Base-by-base conservation (phyloP, 345 rosid species). In the Gossypium raimondii region DNA sequence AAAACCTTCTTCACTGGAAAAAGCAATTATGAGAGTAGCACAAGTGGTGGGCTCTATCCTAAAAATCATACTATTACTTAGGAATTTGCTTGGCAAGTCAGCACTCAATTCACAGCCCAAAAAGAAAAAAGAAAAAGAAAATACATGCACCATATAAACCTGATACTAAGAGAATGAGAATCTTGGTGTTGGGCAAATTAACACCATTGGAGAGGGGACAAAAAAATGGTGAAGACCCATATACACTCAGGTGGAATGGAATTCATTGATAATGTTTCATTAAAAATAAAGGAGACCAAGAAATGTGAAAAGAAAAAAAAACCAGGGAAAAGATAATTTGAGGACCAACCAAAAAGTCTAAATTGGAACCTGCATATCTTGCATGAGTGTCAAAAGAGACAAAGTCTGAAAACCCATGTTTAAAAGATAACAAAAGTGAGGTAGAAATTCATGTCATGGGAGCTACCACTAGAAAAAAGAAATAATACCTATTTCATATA, bases 371-470 rank as follows among this genome's bases (percentile, higher is more conserved):
- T 76, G 70, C 66, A 52, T 52, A 16, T 52, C 9, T 52, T 34
- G 16, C 56, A 29, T 68, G 75, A 73, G 48, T 38, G 55, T 60
- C 74, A 58, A 72, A 75, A 81, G 78, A 82, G 85, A 78, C 86
- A 76, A 52, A 79, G 62, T 75, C 50, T 67, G 71, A 73, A 52
- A 76, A 78, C 67, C 77, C 76, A 73, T 66, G 47, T 81, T 80
- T 78, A 50, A 50, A 79, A 85, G 92, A 89, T 87, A 88, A 85
- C 83, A 85, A 81, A 82, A 83, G 70, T 74, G 88, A 83, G 90
- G 90, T 81, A 83, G 87, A 82, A 83, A 82, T 82, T 84, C 75
- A 81, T 77, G 78, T 75, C 25, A 47, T 67, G 25, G 65, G 76
- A 72, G 76, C 78, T 71, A 77, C 87, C 84, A 85, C 83, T 83